phyloP scores from a whole-genome alignment of 805 yeast genomes.

The Lipomyces yamanashiensis region DNA sequence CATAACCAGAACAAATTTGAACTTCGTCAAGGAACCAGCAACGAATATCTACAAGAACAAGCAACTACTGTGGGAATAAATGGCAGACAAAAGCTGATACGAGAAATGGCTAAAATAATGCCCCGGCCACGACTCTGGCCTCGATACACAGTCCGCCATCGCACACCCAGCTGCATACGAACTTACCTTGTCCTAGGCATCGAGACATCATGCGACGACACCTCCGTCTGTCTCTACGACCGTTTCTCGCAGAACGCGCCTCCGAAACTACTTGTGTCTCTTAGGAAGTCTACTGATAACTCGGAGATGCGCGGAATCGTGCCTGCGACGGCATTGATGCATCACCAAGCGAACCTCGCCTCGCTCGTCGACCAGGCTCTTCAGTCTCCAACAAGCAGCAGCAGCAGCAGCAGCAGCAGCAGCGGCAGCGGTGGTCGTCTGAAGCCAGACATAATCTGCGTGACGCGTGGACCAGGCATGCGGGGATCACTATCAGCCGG shows the following conservation, averaged over 20 bases:
- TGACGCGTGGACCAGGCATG: conserved; percentile 97
- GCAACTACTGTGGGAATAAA: too few relatives aligned
- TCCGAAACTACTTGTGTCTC: conserved; percentile 61
- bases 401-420: too few relatives aligned
- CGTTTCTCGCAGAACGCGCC: conserved; percentile 48
- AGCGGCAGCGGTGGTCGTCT: not conserved
- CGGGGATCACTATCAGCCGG: conserved; percentile 84
- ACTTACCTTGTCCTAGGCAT: conserved; percentile 66
- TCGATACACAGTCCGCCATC: too few relatives aligned
- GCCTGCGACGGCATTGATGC: conserved; percentile 81
- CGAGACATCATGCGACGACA: conserved; percentile 94
- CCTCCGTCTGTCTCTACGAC: conserved; percentile 81
- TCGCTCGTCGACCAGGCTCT: conserved; percentile 37
- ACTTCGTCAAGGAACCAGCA: too few relatives aligned
- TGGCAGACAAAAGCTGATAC: too few relatives aligned
- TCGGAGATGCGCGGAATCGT: conserved; percentile 74
- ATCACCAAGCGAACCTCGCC: conserved; percentile 69
- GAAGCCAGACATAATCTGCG: conserved; percentile 76
- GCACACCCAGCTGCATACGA: not conserved
- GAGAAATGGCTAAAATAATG: too few relatives aligned
- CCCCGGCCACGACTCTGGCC: too few relatives aligned
- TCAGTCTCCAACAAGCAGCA: conserved; percentile 35
- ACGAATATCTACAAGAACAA: too few relatives aligned
- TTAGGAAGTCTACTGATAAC: conserved; percentile 69
- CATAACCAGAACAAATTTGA: too few relatives aligned